Percentiles rank a stretch among this genome's conserved stretches.
phyloP scores from a whole-genome alignment of 257 asterid species.

The Catharanthus roseus region DNA sequence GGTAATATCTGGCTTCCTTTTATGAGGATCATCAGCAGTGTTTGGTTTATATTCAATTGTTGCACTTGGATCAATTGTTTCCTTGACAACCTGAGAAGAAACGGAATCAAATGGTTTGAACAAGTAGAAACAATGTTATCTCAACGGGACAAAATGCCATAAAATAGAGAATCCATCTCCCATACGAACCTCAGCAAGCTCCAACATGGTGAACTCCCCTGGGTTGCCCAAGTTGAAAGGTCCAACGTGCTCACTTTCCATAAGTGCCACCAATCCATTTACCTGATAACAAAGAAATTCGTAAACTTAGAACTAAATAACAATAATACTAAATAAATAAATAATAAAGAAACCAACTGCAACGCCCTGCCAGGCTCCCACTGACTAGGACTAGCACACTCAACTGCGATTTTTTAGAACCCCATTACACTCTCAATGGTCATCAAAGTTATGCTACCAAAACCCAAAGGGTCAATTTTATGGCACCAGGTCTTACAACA shows the following conservation, averaged over 20 bases:
- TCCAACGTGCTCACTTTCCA: conserved; percentile 56
- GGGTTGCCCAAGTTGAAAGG: conserved; percentile 58
- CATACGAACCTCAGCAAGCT: conserved; percentile 44
- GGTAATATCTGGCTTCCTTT: conserved; percentile 90
- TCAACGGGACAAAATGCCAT: not conserved
- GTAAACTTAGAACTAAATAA: not conserved
- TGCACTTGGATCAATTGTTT: conserved; percentile 86
- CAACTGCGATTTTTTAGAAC: not conserved
- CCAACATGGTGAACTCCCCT: conserved; percentile 52
- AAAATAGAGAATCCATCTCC: not conserved
- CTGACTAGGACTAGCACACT: not conserved
- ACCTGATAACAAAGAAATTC: conserved; percentile 25
- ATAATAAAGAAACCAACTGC: not conserved
- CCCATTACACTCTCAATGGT: not conserved
- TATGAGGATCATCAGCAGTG: conserved; percentile 98
- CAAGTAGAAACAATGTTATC: not conserved
- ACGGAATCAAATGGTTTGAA: not conserved
- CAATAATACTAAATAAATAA: too few relatives aligned
- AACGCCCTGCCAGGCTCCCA: not conserved
- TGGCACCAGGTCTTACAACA: not conserved
- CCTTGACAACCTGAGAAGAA: conserved; percentile 72
- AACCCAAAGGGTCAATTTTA: not conserved
- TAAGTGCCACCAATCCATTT: conserved; percentile 45
- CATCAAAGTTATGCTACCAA: not conserved
- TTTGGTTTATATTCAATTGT: conserved; percentile 69